Conservation (phyloP, 192 early-diverging fungal species). For the Entomortierella parvispora region DNA sequence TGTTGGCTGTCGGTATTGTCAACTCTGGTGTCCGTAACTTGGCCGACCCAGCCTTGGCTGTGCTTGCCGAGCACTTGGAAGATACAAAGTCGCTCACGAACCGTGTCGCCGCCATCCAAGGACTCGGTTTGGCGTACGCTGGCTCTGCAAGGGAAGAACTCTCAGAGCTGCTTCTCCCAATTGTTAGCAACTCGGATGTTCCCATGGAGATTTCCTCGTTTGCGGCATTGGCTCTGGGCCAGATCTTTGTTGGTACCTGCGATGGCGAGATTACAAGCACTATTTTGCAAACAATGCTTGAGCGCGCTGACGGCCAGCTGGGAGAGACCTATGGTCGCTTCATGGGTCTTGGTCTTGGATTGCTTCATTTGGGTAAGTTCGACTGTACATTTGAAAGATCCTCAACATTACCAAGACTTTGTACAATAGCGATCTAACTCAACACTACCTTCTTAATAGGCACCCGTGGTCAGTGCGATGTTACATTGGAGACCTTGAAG, state of each 20-base stretch:
- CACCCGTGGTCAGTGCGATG: conserved; percentile 90
- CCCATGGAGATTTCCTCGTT: conserved; percentile 91
- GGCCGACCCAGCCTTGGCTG: conserved; percentile 90
- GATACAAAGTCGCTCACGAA: conserved; percentile 63
- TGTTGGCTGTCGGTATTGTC: conserved; percentile 94
- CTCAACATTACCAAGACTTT: background rate
- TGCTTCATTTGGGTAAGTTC: conserved; percentile 85
- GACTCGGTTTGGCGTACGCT: conserved; percentile 95
- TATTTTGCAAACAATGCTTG: conserved; percentile 95
- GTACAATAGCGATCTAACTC: too few relatives aligned
- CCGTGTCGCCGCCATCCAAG: conserved; percentile 81
- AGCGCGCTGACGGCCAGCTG: conserved; percentile 85
- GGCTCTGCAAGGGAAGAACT: conserved; percentile 90
- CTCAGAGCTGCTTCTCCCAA: conserved; percentile 80
- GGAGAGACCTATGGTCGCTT: conserved; percentile 91
- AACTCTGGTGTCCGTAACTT: conserved; percentile 91
- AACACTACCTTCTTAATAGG: conserved; percentile 58
- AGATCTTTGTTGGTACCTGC: conserved; percentile 92
- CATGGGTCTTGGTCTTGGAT: conserved; percentile 92
- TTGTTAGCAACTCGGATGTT: conserved; percentile 81
- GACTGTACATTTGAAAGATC: background rate
- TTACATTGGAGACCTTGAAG: conserved; percentile 93
- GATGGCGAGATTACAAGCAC: conserved; percentile 91
- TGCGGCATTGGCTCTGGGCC: conserved; percentile 89
- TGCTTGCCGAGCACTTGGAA: conserved; percentile 85